Evolutionary conservation across 305 asterid species (phyloP).

Genomic region (Coffea humblotiana): DNA sequence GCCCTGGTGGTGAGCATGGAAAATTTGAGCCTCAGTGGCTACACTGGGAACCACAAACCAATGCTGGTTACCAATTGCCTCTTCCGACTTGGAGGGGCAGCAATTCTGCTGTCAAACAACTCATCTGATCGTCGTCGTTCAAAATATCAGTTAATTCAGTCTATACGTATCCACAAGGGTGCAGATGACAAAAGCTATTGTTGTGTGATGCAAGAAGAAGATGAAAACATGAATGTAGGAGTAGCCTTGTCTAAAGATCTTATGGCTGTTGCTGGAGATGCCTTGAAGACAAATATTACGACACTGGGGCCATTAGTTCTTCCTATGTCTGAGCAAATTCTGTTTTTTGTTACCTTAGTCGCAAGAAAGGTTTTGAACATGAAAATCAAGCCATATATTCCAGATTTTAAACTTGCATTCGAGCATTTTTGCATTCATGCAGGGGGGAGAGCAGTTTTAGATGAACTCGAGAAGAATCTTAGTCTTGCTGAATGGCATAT

Average conservation of each 20-base stretch:
- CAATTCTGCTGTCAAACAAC: conserved; percentile 42
- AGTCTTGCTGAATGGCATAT: conserved; percentile 44
- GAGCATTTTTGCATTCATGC: conserved; percentile 66
- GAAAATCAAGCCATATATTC: conserved; percentile 44
- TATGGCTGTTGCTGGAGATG: conserved; percentile 53
- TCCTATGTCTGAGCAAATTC: conserved; percentile 46
- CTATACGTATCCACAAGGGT: conserved; percentile 48
- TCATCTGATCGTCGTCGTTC: conserved; percentile 32
- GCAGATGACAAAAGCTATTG: conserved; percentile 50
- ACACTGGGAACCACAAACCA: conserved; percentile 33
- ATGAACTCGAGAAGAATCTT: conserved; percentile 46
- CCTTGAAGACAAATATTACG: conserved; percentile 40
- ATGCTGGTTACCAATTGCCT: conserved; percentile 38
- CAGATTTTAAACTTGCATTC: conserved; percentile 54
- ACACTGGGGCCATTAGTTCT: conserved; percentile 51
- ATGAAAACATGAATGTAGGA: conserved; percentile 31
- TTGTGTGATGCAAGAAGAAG: conserved; percentile 47
- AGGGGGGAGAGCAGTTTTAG: conserved; percentile 50
- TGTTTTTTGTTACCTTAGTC: conserved; percentile 32
- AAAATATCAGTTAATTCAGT: conserved; percentile 47
- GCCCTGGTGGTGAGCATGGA: conserved; percentile 45
- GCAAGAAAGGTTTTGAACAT: conserved; percentile 42
- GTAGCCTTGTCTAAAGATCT: conserved; percentile 45
- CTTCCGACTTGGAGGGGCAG: conserved; percentile 43
- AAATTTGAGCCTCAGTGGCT: conserved; percentile 26